Conservation (phyloP, 495 filamentous ascomycete species). For the Terfezia claveryi region DNA sequence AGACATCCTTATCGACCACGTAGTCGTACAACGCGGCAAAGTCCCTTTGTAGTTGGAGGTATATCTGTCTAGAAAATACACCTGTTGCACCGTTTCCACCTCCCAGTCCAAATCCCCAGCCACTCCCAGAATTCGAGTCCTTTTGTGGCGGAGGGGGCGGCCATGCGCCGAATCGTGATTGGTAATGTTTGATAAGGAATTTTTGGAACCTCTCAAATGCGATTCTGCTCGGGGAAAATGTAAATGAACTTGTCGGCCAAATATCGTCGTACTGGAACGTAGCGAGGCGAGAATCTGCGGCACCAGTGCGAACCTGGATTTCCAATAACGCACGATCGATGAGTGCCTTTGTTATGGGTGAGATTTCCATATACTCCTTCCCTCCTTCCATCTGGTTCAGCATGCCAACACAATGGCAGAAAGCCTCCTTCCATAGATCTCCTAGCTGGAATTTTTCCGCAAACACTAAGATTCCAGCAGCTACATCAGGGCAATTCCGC, state of each 20-base stretch:
- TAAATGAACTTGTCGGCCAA: slow-evolving; percentile 26
- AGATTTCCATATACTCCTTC: slow-evolving; percentile 35
- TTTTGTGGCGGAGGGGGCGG: slow-evolving; percentile 23
- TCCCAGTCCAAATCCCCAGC: slow-evolving; percentile 18
- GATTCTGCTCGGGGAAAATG: slow-evolving; percentile 21
- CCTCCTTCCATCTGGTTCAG: slow-evolving; percentile 29
- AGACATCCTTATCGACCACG: slow-evolving; percentile 43
- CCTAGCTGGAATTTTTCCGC: slow-evolving; percentile 38
- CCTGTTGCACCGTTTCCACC: slow-evolving; percentile 11
- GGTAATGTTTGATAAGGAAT: slow-evolving; percentile 34
- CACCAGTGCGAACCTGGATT: slow-evolving; percentile 37
- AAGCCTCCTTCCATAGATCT: slow-evolving; percentile 45
- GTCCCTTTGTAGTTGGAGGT: slow-evolving; percentile 37
- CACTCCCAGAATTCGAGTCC: slow-evolving; percentile 6
- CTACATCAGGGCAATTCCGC: slow-evolving; percentile 36
- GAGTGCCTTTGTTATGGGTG: slow-evolving; percentile 39
- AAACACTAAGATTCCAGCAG: slow-evolving; percentile 41
- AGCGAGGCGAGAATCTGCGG: slow-evolving; percentile 35
- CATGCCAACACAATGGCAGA: slow-evolving; percentile 46
- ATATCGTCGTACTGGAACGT: slow-evolving; percentile 40
- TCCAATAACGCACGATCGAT: slow-evolving; percentile 39
- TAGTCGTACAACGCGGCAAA: slow-evolving; percentile 52
- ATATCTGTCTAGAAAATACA: slow-evolving; percentile 33
- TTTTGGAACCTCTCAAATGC: slow-evolving; percentile 33
- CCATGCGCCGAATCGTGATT: slow-evolving; percentile 32